phyloP scores from a whole-genome alignment of 768 basidiomycete species.

The Mycena rosella region DNA sequence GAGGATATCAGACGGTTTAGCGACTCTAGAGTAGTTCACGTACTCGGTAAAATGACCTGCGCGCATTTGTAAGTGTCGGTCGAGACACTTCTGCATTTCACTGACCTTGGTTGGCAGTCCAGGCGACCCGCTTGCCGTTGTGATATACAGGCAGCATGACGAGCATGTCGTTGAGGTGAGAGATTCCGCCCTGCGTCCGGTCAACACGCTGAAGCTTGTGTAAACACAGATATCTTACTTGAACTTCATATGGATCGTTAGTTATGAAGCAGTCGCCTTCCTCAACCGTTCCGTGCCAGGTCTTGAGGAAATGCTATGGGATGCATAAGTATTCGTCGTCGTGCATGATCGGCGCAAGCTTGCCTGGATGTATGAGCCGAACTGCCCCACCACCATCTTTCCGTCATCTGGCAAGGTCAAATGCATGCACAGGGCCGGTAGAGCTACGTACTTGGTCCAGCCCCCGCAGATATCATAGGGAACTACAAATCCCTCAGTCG shows the following conservation, averaged over 20 bases:
- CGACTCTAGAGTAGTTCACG: neutral
- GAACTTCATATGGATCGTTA: slow-evolving; percentile 46
- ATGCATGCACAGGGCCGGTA: neutral
- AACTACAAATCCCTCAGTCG: slow-evolving; percentile 39
- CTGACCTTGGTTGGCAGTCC: slow-evolving; percentile 43
- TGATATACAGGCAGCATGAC: slow-evolving; percentile 45
- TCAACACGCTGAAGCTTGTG: neutral
- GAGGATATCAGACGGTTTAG: neutral
- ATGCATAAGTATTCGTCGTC: neutral
- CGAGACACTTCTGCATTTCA: neutral
- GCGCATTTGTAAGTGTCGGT: neutral
- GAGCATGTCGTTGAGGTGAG: slow-evolving; percentile 48
- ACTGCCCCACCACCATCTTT: slow-evolving; percentile 47
- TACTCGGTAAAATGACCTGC: slow-evolving; percentile 46
- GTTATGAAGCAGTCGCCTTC: slow-evolving; percentile 45
- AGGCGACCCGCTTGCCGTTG: slow-evolving; percentile 44
- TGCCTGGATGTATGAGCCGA: slow-evolving; percentile 47
- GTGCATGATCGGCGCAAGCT: neutral
- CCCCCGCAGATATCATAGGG: slow-evolving; percentile 47
- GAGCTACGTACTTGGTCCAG: slow-evolving; percentile 38
- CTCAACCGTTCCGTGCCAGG: slow-evolving; percentile 46
- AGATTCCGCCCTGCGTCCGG: slow-evolving; percentile 40
- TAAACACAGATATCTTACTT: slow-evolving; percentile 5
- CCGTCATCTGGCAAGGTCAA: slow-evolving; percentile 35
- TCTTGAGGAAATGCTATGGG: slow-evolving; percentile 41